Conservation (phyloP, 2,329 filamentous ascomycete genomes). For the Teratosphaeria nubilosa region DNA sequence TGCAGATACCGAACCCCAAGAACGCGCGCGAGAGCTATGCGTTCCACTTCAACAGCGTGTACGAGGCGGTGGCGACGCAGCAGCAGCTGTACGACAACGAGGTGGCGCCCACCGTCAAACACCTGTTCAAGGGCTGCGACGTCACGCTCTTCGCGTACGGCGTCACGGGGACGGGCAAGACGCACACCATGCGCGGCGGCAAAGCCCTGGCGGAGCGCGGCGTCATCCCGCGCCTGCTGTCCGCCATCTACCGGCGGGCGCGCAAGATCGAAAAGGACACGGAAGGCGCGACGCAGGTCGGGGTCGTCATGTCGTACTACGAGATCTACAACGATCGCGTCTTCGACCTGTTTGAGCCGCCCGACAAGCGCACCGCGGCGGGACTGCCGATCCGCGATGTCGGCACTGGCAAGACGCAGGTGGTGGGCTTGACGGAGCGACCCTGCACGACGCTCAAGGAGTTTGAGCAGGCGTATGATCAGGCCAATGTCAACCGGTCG, state of each 20-base stretch:
- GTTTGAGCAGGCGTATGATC: slow-evolving; percentile 74
- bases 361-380: slow-evolving; percentile 78
- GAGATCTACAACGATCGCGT: slow-evolving; percentile 97
- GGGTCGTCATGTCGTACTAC: slow-evolving; percentile 65
- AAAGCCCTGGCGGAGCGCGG: slow-evolving; percentile 54
- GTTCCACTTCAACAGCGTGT: slow-evolving; percentile 91
- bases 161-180: slow-evolving; percentile 95
- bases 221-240: slow-evolving; percentile 48
- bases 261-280: slow-evolving; percentile 28
- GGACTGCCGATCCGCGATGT: slow-evolving; percentile 83
- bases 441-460: slow-evolving; percentile 77
- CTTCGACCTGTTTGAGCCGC: slow-evolving; percentile 74
- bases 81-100: slow-evolving; percentile 82
- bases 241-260: slow-evolving; percentile 66
- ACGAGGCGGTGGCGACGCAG: slow-evolving; percentile 69
- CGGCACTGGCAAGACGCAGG: slow-evolving; percentile 82
- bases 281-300: slow-evolving; percentile 61
- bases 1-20: slow-evolving; percentile 89
- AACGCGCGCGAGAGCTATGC: slow-evolving; percentile 85
- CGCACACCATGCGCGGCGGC: slow-evolving; percentile 71
- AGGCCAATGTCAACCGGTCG: slow-evolving; percentile 79
- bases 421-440: slow-evolving; percentile 79
- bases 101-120: slow-evolving; percentile 82
- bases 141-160: slow-evolving; percentile 94
- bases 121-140: slow-evolving; percentile 95